Evolutionary conservation across 2,329 filamentous ascomycete species (phyloP), one percentile per base, ranked within the genome.

Genomic region (Botrytis fragariae): DNA sequence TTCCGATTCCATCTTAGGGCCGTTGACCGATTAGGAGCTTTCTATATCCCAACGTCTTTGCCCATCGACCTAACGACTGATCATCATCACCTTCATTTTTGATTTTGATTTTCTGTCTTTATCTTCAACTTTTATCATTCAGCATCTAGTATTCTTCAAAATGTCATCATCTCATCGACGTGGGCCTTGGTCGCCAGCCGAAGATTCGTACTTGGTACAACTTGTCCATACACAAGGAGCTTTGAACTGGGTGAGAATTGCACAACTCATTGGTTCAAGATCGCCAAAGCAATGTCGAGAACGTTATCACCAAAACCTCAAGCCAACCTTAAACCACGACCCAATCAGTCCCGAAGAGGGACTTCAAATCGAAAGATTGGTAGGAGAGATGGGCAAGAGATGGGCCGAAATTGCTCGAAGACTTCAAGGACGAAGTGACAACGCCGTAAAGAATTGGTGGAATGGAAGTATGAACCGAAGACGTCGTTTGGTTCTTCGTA

Each of bases 381-480:
- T 98, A 25, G 82, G 84, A 18, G 88, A 92, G 78, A 90, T 93
- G 84, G 94, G 94, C 75, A 95, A 94, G 85, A 90, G 92, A 73
- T 98, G 95, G 95, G 95, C 95, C 3, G 94, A 98, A 81, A 98
- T 98, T 80, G 93, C 95, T 62, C 88, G 95, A 77, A 87, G 90
- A 63, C 87, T 98, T 32, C 88, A 91, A 72, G 94, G 94, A 76
- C 91, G 95, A 80, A 97, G 94, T 82, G 95, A 98, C 85, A 98
- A 98, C 80, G 92, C 93, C 42, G 93, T 98, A 76, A 98, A 98
- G 88, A 98, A 98, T 83, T 98, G 94, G 94, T 97, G 93, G 93
- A 97, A 97, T 81, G 94, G 95, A 68, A 93, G 92, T 81, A 92
- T 95, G 87, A 97, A 97, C 84, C 90, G 94, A 79, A 87, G 92